phyloP scores from a whole-genome alignment of 306 rosid species.

The Urtica urens region DNA sequence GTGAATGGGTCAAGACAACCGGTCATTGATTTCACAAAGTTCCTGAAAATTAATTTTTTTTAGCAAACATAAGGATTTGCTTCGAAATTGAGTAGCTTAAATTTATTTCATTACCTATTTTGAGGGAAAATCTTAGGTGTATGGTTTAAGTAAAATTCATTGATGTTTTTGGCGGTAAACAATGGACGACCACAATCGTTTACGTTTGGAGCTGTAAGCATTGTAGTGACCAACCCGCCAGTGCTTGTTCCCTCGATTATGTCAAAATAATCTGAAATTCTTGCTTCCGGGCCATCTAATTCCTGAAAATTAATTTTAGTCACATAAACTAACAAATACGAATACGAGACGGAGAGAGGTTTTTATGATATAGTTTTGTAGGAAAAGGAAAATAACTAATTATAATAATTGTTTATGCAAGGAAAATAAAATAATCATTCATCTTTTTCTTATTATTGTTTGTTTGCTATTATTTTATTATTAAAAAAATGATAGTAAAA shows the following conservation, averaged over 20 bases:
- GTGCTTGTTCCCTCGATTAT: slow-evolving; percentile 19
- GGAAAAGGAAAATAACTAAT: too few relatives aligned
- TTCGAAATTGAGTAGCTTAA: background rate
- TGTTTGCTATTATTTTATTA: background rate
- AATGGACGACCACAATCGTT: slow-evolving; percentile 23
- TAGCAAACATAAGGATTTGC: background rate
- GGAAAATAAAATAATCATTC: background rate
- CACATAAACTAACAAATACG: too few relatives aligned
- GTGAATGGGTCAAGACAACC: background rate
- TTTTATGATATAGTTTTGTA: too few relatives aligned
- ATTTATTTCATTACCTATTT: slow-evolving; percentile 8
- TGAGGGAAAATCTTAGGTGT: slow-evolving; percentile 28
- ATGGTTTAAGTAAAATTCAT: slow-evolving; percentile 24
- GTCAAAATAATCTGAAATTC: slow-evolving; percentile 21
- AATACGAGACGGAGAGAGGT: too few relatives aligned
- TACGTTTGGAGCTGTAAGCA: slow-evolving; percentile 27
- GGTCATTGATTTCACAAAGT: slow-evolving; percentile 2
- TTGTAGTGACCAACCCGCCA: slow-evolving; percentile 26
- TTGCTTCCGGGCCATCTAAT: slow-evolving; percentile 1
- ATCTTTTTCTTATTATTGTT: background rate
- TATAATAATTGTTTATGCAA: too few relatives aligned
- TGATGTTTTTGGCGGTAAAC: slow-evolving; percentile 26
- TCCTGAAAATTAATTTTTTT: background rate
- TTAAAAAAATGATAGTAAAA: background rate
- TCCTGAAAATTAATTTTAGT: slow-evolving; percentile 4